These are phyloP conservation scores for Dentipellis sp. DNA, from an alignment of 768 basidiomycete species.

Conservation along the genomic window DNA sequence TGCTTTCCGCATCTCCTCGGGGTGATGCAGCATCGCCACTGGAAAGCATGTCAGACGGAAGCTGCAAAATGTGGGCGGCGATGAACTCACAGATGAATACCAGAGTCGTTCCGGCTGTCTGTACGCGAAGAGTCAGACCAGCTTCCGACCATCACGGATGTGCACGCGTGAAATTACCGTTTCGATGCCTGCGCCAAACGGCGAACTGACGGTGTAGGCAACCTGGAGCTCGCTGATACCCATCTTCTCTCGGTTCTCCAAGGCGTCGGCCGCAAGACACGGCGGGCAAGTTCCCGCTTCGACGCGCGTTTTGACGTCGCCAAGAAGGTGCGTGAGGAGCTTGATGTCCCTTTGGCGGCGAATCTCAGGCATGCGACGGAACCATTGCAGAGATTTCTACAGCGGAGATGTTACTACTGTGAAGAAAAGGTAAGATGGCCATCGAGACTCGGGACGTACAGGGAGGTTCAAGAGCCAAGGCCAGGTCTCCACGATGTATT, in stretches of 20 bases:
- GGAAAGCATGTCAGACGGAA: neutral
- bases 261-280: slow-evolving; percentile 30
- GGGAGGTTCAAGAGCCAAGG: slow-evolving; percentile 38
- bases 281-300: slow-evolving; percentile 28
- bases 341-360: slow-evolving; percentile 28
- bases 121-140: neutral
- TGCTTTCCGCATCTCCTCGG: slow-evolving; percentile 13
- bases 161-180: slow-evolving; percentile 20
- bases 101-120: slow-evolving; percentile 26
- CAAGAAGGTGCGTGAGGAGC: slow-evolving; percentile 30
- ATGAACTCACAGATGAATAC: slow-evolving; percentile 24
- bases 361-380: slow-evolving; percentile 29
- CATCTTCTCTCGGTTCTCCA: slow-evolving; percentile 26
- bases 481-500: slow-evolving; percentile 39
- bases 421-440: slow-evolving; percentile 31
- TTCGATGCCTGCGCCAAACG: slow-evolving; percentile 41
- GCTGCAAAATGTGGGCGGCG: neutral
- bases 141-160: too few relatives aligned
- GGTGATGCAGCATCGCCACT: slow-evolving; percentile 23
- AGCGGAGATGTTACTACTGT: neutral
- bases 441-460: slow-evolving; percentile 24
- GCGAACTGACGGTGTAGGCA: slow-evolving; percentile 34
- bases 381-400: slow-evolving; percentile 32
- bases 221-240: slow-evolving; percentile 34
- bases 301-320: slow-evolving; percentile 35